phyloP scores from a whole-genome alignment of 2,329 filamentous ascomycete species.

The Sordariomycetes sp. region DNA sequence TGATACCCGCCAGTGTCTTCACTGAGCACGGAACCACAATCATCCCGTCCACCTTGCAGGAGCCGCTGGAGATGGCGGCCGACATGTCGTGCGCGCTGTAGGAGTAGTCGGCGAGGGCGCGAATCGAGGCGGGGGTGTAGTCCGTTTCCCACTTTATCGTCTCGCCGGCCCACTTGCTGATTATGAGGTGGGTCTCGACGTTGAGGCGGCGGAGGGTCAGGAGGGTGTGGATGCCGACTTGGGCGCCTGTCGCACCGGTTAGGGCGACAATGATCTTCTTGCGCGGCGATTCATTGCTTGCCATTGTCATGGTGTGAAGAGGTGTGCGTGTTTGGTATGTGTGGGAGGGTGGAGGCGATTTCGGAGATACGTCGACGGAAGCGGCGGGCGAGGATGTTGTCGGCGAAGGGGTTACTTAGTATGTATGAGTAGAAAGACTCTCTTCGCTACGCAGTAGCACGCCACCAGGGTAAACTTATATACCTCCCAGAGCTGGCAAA shows the following conservation, averaged over 20 bases:
- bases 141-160: slow-evolving; percentile 33
- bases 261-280: slow-evolving; percentile 30
- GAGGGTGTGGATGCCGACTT: slow-evolving; percentile 26
- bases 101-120: slow-evolving; percentile 20
- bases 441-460: not conserved
- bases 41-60: slow-evolving; percentile 29
- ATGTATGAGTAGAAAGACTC: not conserved
- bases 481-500: not conserved
- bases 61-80: slow-evolving; percentile 28
- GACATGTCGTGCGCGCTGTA: slow-evolving; percentile 28
- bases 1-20: slow-evolving; percentile 30
- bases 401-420: not conserved
- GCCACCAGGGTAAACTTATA: not conserved
- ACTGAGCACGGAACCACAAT: slow-evolving; percentile 32
- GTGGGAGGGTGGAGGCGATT: not conserved
- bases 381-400: not conserved
- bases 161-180: slow-evolving; percentile 32
- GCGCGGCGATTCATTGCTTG: not conserved
- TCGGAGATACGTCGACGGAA: not conserved
- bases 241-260: slow-evolving; percentile 33
- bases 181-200: slow-evolving; percentile 32
- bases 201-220: slow-evolving; percentile 22
- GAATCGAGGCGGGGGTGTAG: slow-evolving; percentile 19
- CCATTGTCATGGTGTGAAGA: not conserved
- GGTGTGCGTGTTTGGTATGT: not conserved